These are phyloP conservation scores for Boletus fagicola DNA, from an alignment of 768 basidiomycete species.

Conservation along the genomic window DNA sequence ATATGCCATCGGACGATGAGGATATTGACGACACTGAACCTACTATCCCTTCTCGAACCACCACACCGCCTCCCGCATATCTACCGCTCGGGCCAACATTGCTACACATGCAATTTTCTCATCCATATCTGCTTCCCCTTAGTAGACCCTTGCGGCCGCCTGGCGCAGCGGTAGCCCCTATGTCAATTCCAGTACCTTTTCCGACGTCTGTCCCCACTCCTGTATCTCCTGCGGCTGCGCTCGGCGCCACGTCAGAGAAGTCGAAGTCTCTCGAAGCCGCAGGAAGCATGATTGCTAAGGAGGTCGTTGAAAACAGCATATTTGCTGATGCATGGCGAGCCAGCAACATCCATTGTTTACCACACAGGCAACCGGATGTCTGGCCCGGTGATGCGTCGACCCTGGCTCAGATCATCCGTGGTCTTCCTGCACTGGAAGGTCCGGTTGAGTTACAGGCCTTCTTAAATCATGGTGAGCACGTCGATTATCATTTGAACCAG, in stretches of 20 bases:
- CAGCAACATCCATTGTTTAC: constrained; percentile 25
- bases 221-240: constrained; percentile 73
- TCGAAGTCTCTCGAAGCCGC: constrained; percentile 66
- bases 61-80: constrained; percentile 70
- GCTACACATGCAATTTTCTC: constrained; percentile 66
- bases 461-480: constrained; percentile 39
- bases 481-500: background rate
- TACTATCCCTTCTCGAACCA: constrained; percentile 46
- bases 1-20: constrained; percentile 41
- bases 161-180: constrained; percentile 48
- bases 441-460: constrained; percentile 44
- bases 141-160: constrained; percentile 61
- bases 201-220: constrained; percentile 73
- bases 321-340: constrained; percentile 70
- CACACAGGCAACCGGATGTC: constrained; percentile 34
- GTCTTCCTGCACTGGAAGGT: constrained; percentile 38
- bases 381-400: constrained; percentile 60
- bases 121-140: constrained; percentile 58
- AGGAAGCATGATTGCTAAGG: constrained; percentile 58
- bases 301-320: constrained; percentile 69
- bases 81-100: constrained; percentile 69
- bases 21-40: constrained; percentile 34
- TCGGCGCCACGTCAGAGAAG: constrained; percentile 64
- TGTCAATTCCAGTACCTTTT: constrained; percentile 40
- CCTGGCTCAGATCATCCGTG: constrained; percentile 38